Base-by-base conservation (phyloP, 2,329 filamentous ascomycete species). In the Colletotrichum sp. region DNA sequence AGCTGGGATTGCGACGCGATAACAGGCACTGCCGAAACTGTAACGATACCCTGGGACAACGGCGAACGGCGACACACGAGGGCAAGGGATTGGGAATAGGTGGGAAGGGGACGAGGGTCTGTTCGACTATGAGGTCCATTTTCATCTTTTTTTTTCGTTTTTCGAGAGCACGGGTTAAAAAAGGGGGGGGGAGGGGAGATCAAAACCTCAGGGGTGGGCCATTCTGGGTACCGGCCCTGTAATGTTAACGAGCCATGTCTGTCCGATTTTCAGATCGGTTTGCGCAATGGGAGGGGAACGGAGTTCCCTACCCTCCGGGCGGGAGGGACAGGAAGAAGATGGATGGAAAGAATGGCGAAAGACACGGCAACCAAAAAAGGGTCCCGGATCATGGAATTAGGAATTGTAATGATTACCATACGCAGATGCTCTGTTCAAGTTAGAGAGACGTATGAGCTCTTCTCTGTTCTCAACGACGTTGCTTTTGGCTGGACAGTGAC, bases 41-140 rank as follows among this genome's bases (percentile, higher is more conserved):
- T 73, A 73, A 75, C 73, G 73, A 75, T 75, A 75, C 73, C 73
- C 73, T 36, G 55, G 73, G 73, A 73, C 69, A 58, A 75, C 70
- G 70, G 70, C 70, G 73, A 73, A 75, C 32, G 70, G 73, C 69
- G 73, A 75, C 68, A 63, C 57, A 65, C 69, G 48, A 68, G 43
- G 63, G 36, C 36, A 66, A 72, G 26, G 30, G 43, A 55, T 18
- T 43, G 55, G 32, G 67, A 26, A 30, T 65, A 21, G 65, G 67
- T 52, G 67, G 58, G 48, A 70, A 57, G 48, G 36, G n/a, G 72
- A 61, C 61, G 61, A 66, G 72, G 60, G 72, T 34, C 43, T 74
- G 72, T 71, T 66, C 72, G 72, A 74, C n/a, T 66, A 66, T 32
- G 60, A 74, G 72, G 61, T 71, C 26, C 72, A 73, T 67, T 75